These are phyloP conservation scores for Pseudomonodictys pantanalensis DNA, from an alignment of 495 filamentous ascomycete species.

Conservation along the genomic window DNA sequence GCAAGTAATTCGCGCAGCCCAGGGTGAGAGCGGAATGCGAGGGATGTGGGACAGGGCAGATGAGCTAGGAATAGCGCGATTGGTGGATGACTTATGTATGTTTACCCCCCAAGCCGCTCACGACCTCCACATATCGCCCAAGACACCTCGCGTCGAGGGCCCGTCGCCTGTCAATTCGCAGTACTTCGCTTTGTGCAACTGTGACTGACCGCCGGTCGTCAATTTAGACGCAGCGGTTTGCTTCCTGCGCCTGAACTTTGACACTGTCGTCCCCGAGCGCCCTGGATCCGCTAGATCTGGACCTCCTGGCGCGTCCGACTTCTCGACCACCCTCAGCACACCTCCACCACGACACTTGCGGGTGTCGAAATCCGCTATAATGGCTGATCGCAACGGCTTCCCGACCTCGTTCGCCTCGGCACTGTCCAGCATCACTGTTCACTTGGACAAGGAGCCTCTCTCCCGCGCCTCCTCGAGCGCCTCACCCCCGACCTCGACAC, in stretches of 20 bases:
- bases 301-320: constrained; percentile 7
- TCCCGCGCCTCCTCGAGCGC: constrained; percentile 25
- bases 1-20: neutral
- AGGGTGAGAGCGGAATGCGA: constrained; percentile 16
- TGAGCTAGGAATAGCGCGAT: constrained; percentile 32
- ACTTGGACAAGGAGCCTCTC: constrained; percentile 1
- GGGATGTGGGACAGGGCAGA: constrained; percentile 20
- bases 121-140: constrained; percentile 21
- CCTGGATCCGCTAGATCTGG: constrained; percentile 8
- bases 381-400: constrained; percentile 25
- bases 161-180: constrained; percentile 15
- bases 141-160: constrained; percentile 7
- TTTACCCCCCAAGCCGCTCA: constrained; percentile 26
- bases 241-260: constrained; percentile 20
- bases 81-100: constrained; percentile 28
- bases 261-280: constrained; percentile 18
- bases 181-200: constrained; percentile 18
- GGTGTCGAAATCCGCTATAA: neutral
- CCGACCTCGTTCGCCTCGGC: constrained; percentile 26
- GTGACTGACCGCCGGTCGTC: neutral
- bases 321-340: constrained; percentile 7
- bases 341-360: constrained; percentile 2
- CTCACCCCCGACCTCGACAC: constrained; percentile 34
- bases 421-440: constrained; percentile 17
- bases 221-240: constrained; percentile 4